Conservation (phyloP, 2,329 filamentous ascomycete genomes). For the Alternaria novae-zelandiae region DNA sequence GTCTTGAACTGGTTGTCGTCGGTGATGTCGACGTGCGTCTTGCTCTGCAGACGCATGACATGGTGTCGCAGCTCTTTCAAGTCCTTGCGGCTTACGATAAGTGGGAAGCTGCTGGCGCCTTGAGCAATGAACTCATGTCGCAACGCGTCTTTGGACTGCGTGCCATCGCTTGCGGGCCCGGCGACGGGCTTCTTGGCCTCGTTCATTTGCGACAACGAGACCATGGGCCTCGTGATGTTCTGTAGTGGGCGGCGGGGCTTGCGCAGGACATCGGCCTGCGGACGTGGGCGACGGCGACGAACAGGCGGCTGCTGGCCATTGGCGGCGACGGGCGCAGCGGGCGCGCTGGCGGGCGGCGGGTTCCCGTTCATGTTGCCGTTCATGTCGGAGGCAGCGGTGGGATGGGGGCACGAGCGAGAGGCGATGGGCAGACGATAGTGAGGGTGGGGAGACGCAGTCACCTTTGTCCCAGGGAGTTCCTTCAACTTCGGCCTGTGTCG, state of each 20-base stretch:
- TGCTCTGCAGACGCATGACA: constrained; percentile 77
- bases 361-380: constrained; percentile 30
- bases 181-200: constrained; percentile 24
- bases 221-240: constrained; percentile 40
- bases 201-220: constrained; percentile 44
- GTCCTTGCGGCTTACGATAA: constrained; percentile 83
- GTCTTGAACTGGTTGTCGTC: constrained; percentile 85
- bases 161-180: constrained; percentile 13
- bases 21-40: constrained; percentile 68
- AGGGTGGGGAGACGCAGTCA: constrained; percentile 11
- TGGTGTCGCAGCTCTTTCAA: constrained; percentile 84
- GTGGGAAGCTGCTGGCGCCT: constrained; percentile 55
- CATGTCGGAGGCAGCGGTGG: constrained; percentile 19
- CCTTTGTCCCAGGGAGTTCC: constrained; percentile 9
- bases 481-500: constrained; percentile 4
- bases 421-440: constrained; percentile 34
- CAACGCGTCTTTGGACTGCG: constrained; percentile 29
- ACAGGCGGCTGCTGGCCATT: constrained; percentile 43
- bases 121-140: constrained; percentile 34
- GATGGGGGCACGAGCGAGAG: constrained; percentile 31
- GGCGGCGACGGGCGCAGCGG: constrained; percentile 32
- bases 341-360: constrained; percentile 23
- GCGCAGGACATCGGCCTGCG: constrained; percentile 47
- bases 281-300: constrained; percentile 43
- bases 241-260: constrained; percentile 42